phyloP scores from a whole-genome alignment of 768 basidiomycete genomes.

The Boletus tylopilopsis region DNA sequence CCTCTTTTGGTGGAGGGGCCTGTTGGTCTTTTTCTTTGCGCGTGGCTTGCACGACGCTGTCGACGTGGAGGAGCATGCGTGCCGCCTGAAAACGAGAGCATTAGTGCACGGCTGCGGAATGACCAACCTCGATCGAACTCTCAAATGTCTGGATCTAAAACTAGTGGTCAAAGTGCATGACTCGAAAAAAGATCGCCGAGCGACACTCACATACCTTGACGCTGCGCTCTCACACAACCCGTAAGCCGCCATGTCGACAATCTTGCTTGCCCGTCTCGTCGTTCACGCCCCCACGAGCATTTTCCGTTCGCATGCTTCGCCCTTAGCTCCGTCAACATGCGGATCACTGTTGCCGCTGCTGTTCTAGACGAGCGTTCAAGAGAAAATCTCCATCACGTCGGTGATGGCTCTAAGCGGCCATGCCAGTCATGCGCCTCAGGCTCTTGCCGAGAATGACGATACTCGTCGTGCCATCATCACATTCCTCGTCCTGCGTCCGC shows the following conservation, averaged over 20 bases:
- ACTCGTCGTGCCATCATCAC: slow-evolving; percentile 97
- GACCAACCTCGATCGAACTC: slow-evolving; percentile 85
- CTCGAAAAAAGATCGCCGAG: neutral
- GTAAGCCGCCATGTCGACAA: slow-evolving; percentile 93
- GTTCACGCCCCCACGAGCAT: slow-evolving; percentile 88
- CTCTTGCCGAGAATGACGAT: slow-evolving; percentile 93
- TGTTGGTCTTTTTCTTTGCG: slow-evolving; percentile 59
- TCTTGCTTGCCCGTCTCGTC: slow-evolving; percentile 94
- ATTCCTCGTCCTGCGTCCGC: slow-evolving; percentile 97
- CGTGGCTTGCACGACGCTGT: slow-evolving; percentile 90
- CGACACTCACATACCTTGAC: slow-evolving; percentile 67
- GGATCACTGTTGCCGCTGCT: slow-evolving; percentile 92
- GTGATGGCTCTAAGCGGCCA: slow-evolving; percentile 91
- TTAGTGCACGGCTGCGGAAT: neutral
- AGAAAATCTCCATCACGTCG: slow-evolving; percentile 97
- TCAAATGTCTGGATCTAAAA: slow-evolving; percentile 87
- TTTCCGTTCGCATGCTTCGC: slow-evolving; percentile 95
- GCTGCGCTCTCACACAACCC: slow-evolving; percentile 94
- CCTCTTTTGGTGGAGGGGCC: slow-evolving; percentile 54
- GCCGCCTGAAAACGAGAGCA: slow-evolving; percentile 53
- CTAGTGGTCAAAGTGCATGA: neutral
- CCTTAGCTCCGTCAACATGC: slow-evolving; percentile 89
- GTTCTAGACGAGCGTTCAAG: slow-evolving; percentile 92
- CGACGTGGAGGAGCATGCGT: slow-evolving; percentile 86
- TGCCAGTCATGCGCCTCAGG: slow-evolving; percentile 76